Evolutionary conservation across 192 early-diverging fungal genomes (phyloP).

Genomic region (Coemansia sp.): DNA sequence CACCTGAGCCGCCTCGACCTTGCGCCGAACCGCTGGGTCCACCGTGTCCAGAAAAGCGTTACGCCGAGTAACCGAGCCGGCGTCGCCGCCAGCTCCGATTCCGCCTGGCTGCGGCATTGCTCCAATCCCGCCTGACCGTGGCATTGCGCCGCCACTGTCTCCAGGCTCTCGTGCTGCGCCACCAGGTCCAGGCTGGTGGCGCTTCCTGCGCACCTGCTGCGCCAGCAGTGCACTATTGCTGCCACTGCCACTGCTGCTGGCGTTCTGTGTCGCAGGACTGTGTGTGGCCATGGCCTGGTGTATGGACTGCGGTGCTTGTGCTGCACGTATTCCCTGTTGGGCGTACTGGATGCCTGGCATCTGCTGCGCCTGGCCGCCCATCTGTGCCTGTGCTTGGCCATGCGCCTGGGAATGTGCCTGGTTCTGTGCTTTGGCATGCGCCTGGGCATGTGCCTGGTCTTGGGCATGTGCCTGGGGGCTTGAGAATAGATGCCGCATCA

Average conservation of each 20-base stretch:
- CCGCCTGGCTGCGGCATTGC: background rate
- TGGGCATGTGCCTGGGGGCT: constrained; percentile 12
- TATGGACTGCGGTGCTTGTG: constrained; percentile 26
- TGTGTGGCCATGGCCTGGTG: constrained; percentile 34
- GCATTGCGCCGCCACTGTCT: constrained; percentile 2
- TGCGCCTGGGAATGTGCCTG: constrained; percentile 20
- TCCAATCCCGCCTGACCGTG: constrained; percentile 4
- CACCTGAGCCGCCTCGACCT: constrained; percentile 49
- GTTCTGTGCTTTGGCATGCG: constrained; percentile 13
- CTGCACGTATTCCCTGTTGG: constrained; percentile 14
- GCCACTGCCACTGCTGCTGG: constrained; percentile 12
- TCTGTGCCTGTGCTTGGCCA: constrained; percentile 7
- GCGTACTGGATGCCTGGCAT: constrained; percentile 6
- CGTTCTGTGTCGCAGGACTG: constrained; percentile 17
- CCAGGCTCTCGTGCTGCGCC: background rate
- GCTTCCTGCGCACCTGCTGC: constrained; percentile 24
- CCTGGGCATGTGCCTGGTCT: constrained; percentile 14
- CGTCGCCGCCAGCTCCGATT: constrained; percentile 11
- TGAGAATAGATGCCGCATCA: constrained; percentile 52
- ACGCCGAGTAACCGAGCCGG: constrained; percentile 45
- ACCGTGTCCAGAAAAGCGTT: constrained; percentile 49
- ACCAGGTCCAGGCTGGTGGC: background rate
- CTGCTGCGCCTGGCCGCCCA: constrained; percentile 4
- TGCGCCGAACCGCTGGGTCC: constrained; percentile 50
- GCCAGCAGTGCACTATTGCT: constrained; percentile 31